Evolutionary conservation across 352 stramenopile species (phyloP).

Genomic region (Phytophthora megakarya): DNA sequence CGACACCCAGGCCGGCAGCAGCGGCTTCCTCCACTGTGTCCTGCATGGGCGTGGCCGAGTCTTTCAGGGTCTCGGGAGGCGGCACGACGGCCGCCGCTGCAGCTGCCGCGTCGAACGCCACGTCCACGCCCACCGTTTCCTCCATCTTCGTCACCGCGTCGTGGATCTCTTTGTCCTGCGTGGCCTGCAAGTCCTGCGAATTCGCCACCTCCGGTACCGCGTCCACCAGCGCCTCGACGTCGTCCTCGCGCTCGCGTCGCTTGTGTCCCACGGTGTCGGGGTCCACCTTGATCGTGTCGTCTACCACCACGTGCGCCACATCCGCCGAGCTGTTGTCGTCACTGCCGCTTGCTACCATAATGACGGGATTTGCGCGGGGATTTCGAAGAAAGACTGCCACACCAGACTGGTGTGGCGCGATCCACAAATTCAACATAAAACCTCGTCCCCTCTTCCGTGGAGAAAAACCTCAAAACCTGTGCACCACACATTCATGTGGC

Average conservation of each 20-base stretch:
- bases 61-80: slow-evolving; percentile 29
- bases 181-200: slow-evolving; percentile 49
- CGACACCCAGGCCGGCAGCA: slow-evolving; percentile 19
- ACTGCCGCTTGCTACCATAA: slow-evolving; percentile 36
- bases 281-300: slow-evolving; percentile 29
- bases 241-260: slow-evolving; percentile 31
- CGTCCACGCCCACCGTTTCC: slow-evolving; percentile 40
- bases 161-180: slow-evolving; percentile 61
- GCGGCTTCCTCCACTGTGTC: slow-evolving; percentile 27
- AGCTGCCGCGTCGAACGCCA: slow-evolving; percentile 40
- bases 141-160: slow-evolving; percentile 78
- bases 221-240: slow-evolving; percentile 33
- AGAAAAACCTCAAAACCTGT: slow-evolving; percentile 37
- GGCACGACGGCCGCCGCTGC: slow-evolving; percentile 27
- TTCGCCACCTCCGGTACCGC: slow-evolving; percentile 3
- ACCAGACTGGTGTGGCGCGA: slow-evolving; percentile 29
- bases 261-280: slow-evolving; percentile 38
- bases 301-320: slow-evolving; percentile 19
- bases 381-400: slow-evolving; percentile 40
- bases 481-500: slow-evolving; percentile 35
- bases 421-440: slow-evolving; percentile 48
- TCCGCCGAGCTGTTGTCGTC: slow-evolving; percentile 28
- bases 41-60: slow-evolving; percentile 31
- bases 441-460: slow-evolving; percentile 17
- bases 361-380: slow-evolving; percentile 18